Conservation (phyloP, 2,329 filamentous ascomycete species). For the Colletotrichum phormii region DNA sequence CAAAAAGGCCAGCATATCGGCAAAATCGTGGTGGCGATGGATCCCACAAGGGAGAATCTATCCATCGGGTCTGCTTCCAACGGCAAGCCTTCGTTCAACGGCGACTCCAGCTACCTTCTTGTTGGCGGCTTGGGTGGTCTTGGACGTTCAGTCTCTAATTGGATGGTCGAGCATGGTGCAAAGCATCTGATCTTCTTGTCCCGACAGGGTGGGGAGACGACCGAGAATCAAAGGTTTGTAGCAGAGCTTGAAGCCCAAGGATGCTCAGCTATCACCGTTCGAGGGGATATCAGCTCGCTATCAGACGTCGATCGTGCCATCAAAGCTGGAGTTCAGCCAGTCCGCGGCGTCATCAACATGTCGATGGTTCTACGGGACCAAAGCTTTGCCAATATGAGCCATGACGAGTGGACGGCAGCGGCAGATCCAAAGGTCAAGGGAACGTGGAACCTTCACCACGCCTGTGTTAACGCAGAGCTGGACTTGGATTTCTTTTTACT, state of each 20-base stretch:
- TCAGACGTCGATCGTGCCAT: slow-evolving; percentile 44
- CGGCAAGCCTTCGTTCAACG: slow-evolving; percentile 9
- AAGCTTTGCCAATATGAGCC: slow-evolving; percentile 46
- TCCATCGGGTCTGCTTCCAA: not conserved
- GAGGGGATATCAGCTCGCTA: slow-evolving; percentile 9
- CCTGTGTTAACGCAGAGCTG: slow-evolving; percentile 36
- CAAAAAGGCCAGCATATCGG: slow-evolving; percentile 54
- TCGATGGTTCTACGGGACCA: slow-evolving; percentile 48
- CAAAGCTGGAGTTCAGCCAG: slow-evolving; percentile 37
- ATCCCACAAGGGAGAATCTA: not conserved
- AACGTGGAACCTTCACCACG: slow-evolving; percentile 50
- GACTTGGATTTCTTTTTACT: slow-evolving; percentile 46
- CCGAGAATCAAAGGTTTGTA: not conserved
- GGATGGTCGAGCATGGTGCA: slow-evolving; percentile 42
- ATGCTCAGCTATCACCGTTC: not conserved
- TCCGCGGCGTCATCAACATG: slow-evolving; percentile 54
- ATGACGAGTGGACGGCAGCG: slow-evolving; percentile 43
- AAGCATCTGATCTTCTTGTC: slow-evolving; percentile 31
- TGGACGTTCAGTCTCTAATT: slow-evolving; percentile 39
- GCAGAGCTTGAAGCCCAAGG: slow-evolving; percentile 1
- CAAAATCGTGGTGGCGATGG: slow-evolving; percentile 48
- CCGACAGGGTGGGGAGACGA: slow-evolving; percentile 12
- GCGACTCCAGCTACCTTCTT: slow-evolving; percentile 38
- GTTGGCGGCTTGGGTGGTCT: slow-evolving; percentile 43
- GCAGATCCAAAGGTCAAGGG: slow-evolving; percentile 47